Percentiles rank a stretch among this genome's conserved stretches.
These are phyloP conservation scores for Asterochloris erici DNA, from an alignment of 139 green algal genomes.

Conservation along the genomic window DNA sequence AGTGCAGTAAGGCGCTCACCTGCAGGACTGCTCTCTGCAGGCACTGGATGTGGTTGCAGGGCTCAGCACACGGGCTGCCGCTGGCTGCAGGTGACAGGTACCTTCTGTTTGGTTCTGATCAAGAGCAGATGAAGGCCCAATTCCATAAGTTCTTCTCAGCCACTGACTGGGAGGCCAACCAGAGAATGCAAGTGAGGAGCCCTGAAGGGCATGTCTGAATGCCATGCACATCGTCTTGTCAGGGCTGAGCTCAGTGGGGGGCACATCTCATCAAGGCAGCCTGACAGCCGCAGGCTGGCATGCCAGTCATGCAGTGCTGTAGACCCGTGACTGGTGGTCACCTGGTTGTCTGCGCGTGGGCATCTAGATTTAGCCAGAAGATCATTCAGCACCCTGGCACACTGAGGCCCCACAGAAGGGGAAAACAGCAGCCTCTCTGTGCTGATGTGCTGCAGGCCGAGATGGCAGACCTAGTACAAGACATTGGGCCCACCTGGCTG, in stretches of 20 bases:
- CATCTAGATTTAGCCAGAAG: no score
- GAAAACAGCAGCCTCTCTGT: not conserved
- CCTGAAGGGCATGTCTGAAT: no score
- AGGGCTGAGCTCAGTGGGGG: no score
- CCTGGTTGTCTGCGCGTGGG: no score
- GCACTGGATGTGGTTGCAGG: not conserved
- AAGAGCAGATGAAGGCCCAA: conserved; percentile 23
- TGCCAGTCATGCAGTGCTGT: no score
- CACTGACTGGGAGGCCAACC: conserved; percentile 54
- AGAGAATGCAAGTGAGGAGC: conserved; percentile 29
- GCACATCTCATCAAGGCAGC: no score
- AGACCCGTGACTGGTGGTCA: no score
- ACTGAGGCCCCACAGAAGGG: not conserved
- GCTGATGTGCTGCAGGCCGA: conserved; percentile 31
- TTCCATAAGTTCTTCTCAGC: conserved; percentile 53
- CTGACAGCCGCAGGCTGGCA: no score
- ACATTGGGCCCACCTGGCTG: conserved; percentile 35
- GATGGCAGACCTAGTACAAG: conserved; percentile 35
- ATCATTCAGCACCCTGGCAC: no score
- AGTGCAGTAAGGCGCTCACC: no score
- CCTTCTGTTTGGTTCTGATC: conserved; percentile 39
- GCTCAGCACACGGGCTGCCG: not conserved
- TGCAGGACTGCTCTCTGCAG: no score
- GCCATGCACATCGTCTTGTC: no score
- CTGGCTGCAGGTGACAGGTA: conserved; percentile 28